Base-by-base conservation (phyloP, 2,329 filamentous ascomycete genomes). In the Aspergillus quadricinctus region DNA sequence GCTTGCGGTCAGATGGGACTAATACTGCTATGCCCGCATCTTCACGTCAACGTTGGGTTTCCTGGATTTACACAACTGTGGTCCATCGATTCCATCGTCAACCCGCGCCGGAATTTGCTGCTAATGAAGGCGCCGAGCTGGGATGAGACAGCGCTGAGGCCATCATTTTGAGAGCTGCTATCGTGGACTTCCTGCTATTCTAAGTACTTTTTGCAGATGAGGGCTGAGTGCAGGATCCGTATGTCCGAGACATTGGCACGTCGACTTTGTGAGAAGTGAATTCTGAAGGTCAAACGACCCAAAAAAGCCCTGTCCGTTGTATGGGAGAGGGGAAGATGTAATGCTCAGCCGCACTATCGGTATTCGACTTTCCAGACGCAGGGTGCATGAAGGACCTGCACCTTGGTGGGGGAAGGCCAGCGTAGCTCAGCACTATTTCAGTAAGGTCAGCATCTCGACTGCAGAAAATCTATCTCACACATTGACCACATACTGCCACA, bases 361-460 rank as follows among this genome's bases (percentile, higher is more conserved):
- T 14, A 46, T 23, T 23, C 21, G 11, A 25, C 10, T 14, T 17
- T 17, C 8, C 43, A 46, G 21, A 49, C 53, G 57, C 57, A 48
- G 56, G 40, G 57, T 52, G 55, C 50, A 56, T 45, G 56, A 53
- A 37, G 55, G 50, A 61, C 54, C 46, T 53, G 57, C 54, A 54
- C 50, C 53, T 56, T 51, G 60, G 56, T 57, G 11, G 5, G 57
- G 57, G 53, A 55, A 60, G 56, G 41, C 49, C 50, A 56, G 60
- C 57, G 63, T 64, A 65, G 60, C 60, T 57, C 56, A 54, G 56
- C 55, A 52, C 61, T 57, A 59, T 58, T 61, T 52, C 54, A 63
- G 62, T 62, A 64, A 62, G 61, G 62, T 58, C 62, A 58, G 62
- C 59, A 46, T 63, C 60, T 58, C 57, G 54, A 55, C 58, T 55